Base-by-base conservation (phyloP, 495 filamentous ascomycete genomes). In the Lepidopterella palustris region DNA sequence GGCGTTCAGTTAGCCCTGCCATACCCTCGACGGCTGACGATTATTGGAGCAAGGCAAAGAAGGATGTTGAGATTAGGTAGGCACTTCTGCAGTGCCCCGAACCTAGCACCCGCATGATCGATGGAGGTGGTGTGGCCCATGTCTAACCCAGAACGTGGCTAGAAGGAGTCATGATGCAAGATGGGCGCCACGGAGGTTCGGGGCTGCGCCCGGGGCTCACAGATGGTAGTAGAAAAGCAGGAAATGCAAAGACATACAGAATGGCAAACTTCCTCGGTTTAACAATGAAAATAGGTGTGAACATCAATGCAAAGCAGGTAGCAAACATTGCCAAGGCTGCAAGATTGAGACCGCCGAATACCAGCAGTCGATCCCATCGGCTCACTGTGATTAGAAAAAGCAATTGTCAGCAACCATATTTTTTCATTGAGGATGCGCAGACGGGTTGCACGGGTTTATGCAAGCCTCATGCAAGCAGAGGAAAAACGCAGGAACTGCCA, bases 221-320 rank as follows among this genome's bases (percentile, higher is more conserved):
- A 62, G 48, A n/a, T 39, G 15, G 47, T 58, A 52, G 27, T 3
- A 24, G 60, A 50, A 64, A 66, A 62, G 55, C 39, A 51, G 53
- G 56, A 61, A 66, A 58, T 61, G 52, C 62, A 58, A 60, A 65
- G 49, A 91, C 92, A 86, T 84, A 97, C 93, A 98, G 73, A 59
- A 95, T 88, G 51, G 93, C 93, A 70, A 98, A 95, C 78, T 98
- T 98, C 68, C 87, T 81, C 58, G 93, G 93, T 74, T 79, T 86
- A 61, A 87, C 73, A 61, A 85, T 77, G 58, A 93, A 78, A 50
- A 92, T 76, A 25, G 35, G 35, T 15, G 68, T 68, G 58, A 91
- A 90, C 75, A 93, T 90, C 28, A 98, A 78, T 69, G 83, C 83
- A 76, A 97, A 95, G 78, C 89, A 95, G 65, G 93, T 80, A 60